Base-by-base conservation (phyloP, 768 basidiomycete genomes). In the Dentipellis fragilis region DNA sequence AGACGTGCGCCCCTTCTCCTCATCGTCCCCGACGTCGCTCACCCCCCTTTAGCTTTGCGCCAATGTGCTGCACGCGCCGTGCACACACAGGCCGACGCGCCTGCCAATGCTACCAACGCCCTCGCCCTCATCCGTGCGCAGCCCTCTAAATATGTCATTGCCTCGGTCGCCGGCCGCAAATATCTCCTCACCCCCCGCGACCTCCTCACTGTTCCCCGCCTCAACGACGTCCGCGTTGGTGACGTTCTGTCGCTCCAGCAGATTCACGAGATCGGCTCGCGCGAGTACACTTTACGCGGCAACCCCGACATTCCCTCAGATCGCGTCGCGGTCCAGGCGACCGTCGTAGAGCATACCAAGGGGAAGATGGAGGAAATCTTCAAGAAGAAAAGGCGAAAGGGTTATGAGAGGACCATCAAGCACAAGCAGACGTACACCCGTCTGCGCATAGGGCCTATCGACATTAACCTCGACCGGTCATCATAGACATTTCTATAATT, bases 301-400 rank as follows among this genome's bases (percentile, higher is more conserved):
- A 80, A 82, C 63, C 85, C 91, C 1, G 70, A 75, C 64, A 78
- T 96, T 38, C 81, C 89, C 0, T 65, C 79, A 5, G 73, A 76
- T 54, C 74, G 79, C 39, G 83, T 96, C 61, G 77, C 77, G 58
- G 86, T 94, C 40, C 76, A 87, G 61, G 86, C 93, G 16, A 96
- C 91, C 19, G 93, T 99, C n/a, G 72, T 98, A 48, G 96, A 99
- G 71, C 95, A 99, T 67, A 98, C 96, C 45, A 97, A 94, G 69
- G 89, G 92, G 8, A 79, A 80, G 53, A 87, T 98, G 89, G 89
- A 95, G 71, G 79, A 76, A 63, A 88, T 89, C 54, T 82, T 94
- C 73, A 96, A 97, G 78, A 95, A 94, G 76, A 99, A 98, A 77
- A 75, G 93, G 72, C 85, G 96, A 84, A 97, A 98, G 76, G 93